Evolutionary conservation across 192 early-diverging fungal species (phyloP).

Genomic region (Gonapodya sp.): DNA sequence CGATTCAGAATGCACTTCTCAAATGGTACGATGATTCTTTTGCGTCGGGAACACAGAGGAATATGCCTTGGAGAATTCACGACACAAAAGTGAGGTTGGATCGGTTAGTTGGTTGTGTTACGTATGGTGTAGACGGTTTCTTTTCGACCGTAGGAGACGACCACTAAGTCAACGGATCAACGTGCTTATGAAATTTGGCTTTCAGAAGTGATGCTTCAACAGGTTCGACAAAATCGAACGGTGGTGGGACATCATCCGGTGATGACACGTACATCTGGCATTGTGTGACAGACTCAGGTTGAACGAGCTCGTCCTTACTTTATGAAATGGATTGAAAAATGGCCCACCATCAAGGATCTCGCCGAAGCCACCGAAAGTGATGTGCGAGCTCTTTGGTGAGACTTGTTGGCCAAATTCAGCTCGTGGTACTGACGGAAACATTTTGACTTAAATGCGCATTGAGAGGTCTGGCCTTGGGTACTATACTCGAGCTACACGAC

Average conservation of each 20-base stretch:
- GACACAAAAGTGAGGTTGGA: neutral
- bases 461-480: constrained; percentile 74
- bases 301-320: constrained; percentile 61
- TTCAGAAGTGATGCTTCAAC: constrained; percentile 77
- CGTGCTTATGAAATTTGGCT: constrained; percentile 50
- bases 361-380: constrained; percentile 50
- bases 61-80: constrained; percentile 6
- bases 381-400: neutral
- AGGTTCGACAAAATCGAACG: no score
- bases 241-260: neutral
- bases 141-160: neutral
- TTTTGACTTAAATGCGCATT: constrained; percentile 17
- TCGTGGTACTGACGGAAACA: neutral
- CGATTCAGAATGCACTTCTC: neutral
- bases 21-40: neutral
- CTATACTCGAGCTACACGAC: constrained; percentile 57
- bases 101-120: no score
- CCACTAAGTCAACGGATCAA: neutral
- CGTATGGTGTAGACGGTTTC: neutral
- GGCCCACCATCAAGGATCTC: constrained; percentile 61
- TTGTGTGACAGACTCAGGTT: constrained; percentile 67
- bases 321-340: constrained; percentile 54
- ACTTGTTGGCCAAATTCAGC: neutral
- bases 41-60: neutral
- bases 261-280: neutral